Conservation (phyloP, 2,329 filamentous ascomycete species). For the Trichoderma simmonsii region DNA sequence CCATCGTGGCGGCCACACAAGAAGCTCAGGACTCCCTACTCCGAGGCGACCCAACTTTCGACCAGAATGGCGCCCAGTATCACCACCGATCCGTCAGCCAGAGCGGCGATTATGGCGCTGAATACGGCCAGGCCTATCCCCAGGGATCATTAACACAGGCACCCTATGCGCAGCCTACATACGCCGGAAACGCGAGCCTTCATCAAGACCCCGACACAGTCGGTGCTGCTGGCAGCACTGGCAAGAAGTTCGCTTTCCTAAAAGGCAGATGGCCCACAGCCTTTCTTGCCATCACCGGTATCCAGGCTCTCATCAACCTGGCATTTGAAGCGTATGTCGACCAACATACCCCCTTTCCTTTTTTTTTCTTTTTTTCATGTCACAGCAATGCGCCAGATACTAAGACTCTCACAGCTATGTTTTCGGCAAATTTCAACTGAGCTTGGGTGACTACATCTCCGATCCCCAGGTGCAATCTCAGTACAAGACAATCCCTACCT, state of each 20-base stretch:
- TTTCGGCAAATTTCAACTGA: conserved; percentile 79
- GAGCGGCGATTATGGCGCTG: conserved; percentile 29
- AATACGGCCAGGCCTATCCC: conserved; percentile 35
- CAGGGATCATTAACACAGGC: conserved; percentile 30
- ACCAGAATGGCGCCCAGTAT: conserved; percentile 30
- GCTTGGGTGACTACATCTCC: conserved; percentile 43
- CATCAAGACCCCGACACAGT: conserved; percentile 34
- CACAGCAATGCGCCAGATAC: not conserved
- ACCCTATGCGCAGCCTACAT: conserved; percentile 28
- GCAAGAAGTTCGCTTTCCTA: conserved; percentile 63
- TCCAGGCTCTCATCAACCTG: conserved; percentile 78
- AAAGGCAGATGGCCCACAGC: conserved; percentile 84
- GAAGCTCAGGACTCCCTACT: conserved; percentile 42
- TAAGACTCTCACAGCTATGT: conserved; percentile 63
- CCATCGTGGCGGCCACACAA: conserved; percentile 39
- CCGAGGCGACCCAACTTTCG: conserved; percentile 37
- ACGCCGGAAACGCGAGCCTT: conserved; percentile 29
- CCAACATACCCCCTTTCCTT: not conserved
- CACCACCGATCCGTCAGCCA: conserved; percentile 27
- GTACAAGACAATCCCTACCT: conserved; percentile 80
- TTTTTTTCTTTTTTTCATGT: not conserved
- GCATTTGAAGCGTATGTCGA: conserved; percentile 77
- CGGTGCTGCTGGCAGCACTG: conserved; percentile 31
- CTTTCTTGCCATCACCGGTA: conserved; percentile 69
- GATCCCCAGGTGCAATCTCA: conserved; percentile 46